A percentile compares a stretch with the other conserved stretches of the same genome.
These are phyloP conservation scores for Sisymbrium irio DNA, from an alignment of 345 rosid species.

Conservation along the genomic window DNA sequence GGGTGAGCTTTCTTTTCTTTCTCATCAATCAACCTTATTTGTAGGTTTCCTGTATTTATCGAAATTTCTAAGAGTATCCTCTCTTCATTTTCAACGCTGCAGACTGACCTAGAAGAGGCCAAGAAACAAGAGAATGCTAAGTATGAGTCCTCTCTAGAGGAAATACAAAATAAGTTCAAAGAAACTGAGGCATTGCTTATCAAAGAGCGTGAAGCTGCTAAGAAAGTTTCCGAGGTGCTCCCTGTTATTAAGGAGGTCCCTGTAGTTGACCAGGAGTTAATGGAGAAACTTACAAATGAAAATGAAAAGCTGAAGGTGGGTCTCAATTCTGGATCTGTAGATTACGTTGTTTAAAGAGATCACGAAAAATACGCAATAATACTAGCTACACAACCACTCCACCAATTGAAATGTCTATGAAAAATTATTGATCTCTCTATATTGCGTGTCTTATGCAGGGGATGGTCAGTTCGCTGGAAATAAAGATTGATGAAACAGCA, in stretches of 20 bases:
- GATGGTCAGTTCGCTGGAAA: conserved; percentile 73
- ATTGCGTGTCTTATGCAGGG: conserved; percentile 50
- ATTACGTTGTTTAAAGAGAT: background rate
- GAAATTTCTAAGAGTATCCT: conserved; percentile 6
- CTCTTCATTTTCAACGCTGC: conserved; percentile 22
- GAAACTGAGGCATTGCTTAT: conserved; percentile 75
- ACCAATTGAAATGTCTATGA: background rate
- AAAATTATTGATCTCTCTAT: background rate
- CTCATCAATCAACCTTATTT: background rate
- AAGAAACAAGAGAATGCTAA: conserved; percentile 87
- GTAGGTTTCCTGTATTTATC: background rate
- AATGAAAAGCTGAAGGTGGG: conserved; percentile 90
- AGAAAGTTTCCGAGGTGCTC: conserved; percentile 55
- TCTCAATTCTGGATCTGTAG: conserved; percentile 10
- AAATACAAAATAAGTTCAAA: conserved; percentile 75
- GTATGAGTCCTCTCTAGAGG: conserved; percentile 77
- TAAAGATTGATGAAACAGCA: conserved; percentile 87
- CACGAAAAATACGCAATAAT: background rate
- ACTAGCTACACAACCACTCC: background rate
- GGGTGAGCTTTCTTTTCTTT: conserved; percentile 45
- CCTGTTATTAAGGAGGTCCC: conserved; percentile 90
- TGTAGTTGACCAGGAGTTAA: conserved; percentile 65
- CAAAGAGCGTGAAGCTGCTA: conserved; percentile 76
- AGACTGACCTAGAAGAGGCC: conserved; percentile 95
- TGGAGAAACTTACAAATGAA: conserved; percentile 78